Base-by-base conservation (phyloP, 441 rosid genomes). In the Bruguiera hainesii region DNA sequence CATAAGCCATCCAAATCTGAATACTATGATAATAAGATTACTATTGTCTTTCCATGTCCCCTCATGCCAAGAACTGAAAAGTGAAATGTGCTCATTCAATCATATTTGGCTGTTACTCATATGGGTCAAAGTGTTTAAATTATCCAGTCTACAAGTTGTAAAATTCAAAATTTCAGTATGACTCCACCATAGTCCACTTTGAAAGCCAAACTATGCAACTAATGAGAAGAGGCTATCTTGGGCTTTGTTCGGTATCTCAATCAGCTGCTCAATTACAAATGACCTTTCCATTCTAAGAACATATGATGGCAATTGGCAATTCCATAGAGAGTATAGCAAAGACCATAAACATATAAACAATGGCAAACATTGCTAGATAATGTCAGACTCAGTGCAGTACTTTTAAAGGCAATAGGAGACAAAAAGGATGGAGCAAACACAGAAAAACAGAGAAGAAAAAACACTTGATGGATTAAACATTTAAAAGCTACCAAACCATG, bases 211-310 rank as follows among this genome's bases (percentile, higher is more conserved):
- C 26, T 7, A 18, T 29, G 63, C 48, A 42, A 42, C 3, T 42
- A 68, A 49, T 49, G 59, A 28, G 13, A 49, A 35, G 10, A 31
- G 60, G 60, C 48, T 19, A 64, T 37, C 60, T 73, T 48, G 61
- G 56, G 59, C 28, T 49, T 56, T 26, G 61, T 49, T 33, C 23
- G 19, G 42, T 8, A 57, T 48, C 60, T 37, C 51, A 63, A 26
- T 21, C 48, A 13, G 15, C 15, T 37, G 0, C 46, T 37, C 46
- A 37, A 37, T 9, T 37, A 73, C 39, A 50, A 60, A 60, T 28
- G 74, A 67, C 64, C 57, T 65, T 75, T 74, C 76, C 57, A 48
- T 31, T 61, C 20, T 20, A 25, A 63, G 30, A 33, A 31, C 35
- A 67, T 28, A 61, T 49, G 62, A 39, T 60, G 46, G 29, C 49